Evolutionary conservation across 2,329 filamentous ascomycete species (phyloP).

Genomic region (Tolypocladium album): DNA sequence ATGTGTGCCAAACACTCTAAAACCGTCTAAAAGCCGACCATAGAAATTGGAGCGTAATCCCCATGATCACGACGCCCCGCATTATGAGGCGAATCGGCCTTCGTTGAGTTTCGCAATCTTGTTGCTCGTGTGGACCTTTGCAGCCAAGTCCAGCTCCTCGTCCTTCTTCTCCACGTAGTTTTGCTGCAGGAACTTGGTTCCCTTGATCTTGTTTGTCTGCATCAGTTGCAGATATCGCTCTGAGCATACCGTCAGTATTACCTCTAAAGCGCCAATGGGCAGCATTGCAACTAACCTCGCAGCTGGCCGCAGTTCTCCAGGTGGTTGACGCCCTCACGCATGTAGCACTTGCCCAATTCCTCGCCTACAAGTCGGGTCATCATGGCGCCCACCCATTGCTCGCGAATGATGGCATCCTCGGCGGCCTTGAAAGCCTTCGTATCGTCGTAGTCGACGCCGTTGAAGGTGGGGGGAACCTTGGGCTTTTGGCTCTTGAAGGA

Average conservation of each 20-base stretch:
- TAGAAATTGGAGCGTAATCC: neutral
- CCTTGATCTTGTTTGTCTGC: constrained; percentile 66
- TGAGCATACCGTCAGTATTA: constrained; percentile 23
- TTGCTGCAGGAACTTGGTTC: constrained; percentile 69
- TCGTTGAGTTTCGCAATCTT: constrained; percentile 27
- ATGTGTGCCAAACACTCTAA: neutral
- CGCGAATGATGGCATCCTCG: constrained; percentile 70
- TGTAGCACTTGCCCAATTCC: constrained; percentile 80
- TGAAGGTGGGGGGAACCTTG: constrained; percentile 70
- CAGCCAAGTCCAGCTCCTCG: constrained; percentile 24
- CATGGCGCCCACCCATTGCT: constrained; percentile 86
- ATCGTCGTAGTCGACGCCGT: constrained; percentile 80
- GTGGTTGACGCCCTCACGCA: constrained; percentile 75
- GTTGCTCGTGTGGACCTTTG: constrained; percentile 28
- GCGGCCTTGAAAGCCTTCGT: constrained; percentile 71
- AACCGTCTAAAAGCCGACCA: neutral
- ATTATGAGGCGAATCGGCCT: constrained; percentile 20
- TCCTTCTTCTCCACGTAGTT: constrained; percentile 55
- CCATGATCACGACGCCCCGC: neutral
- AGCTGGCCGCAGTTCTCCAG: constrained; percentile 76
- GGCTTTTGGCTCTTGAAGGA: constrained; percentile 79
- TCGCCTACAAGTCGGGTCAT: constrained; percentile 75
- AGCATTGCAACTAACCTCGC: constrained; percentile 46
- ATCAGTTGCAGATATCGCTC: constrained; percentile 72
- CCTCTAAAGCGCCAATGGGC: too few species aligned